These are phyloP conservation scores for Acacia crassicarpa DNA, from an alignment of 306 rosid genomes.

Conservation along the genomic window DNA sequence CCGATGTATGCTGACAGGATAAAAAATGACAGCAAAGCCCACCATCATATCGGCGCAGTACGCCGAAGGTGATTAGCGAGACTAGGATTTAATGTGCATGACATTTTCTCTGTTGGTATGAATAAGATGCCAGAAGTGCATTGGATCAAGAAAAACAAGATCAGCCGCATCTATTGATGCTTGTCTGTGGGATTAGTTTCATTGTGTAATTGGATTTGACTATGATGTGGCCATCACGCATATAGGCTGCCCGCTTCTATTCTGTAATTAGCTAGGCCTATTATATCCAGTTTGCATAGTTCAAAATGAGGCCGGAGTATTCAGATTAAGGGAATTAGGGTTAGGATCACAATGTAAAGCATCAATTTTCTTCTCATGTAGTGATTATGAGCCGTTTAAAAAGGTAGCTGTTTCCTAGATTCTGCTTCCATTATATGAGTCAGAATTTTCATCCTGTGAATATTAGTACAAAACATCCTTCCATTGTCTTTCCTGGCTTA, in stretches of 20 bases:
- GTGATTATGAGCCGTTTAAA: slow-evolving; percentile 48
- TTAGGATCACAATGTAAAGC: slow-evolving; percentile 76
- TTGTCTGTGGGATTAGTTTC: slow-evolving; percentile 32
- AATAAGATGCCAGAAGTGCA: slow-evolving; percentile 15
- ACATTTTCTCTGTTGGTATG: slow-evolving; percentile 23
- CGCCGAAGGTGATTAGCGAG: slow-evolving; percentile 67
- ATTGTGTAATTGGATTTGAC: slow-evolving; percentile 29
- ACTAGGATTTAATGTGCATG: slow-evolving; percentile 18
- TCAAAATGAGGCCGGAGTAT: slow-evolving; percentile 47
- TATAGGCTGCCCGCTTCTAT: slow-evolving; percentile 33
- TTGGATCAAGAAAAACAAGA: slow-evolving; percentile 25
- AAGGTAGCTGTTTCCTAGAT: slow-evolving; percentile 46
- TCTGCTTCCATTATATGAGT: slow-evolving; percentile 27
- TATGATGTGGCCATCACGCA: slow-evolving; percentile 38
- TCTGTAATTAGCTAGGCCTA: slow-evolving; percentile 56
- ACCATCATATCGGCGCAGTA: slow-evolving; percentile 54
- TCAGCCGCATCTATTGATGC: slow-evolving; percentile 22
- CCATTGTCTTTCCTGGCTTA: neutral
- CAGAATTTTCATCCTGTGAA: slow-evolving; percentile 39
- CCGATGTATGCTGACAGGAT: slow-evolving; percentile 99
- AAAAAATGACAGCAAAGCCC: slow-evolving; percentile 76
- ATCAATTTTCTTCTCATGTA: slow-evolving; percentile 40
- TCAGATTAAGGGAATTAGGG: slow-evolving; percentile 70
- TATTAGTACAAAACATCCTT: slow-evolving; percentile 35
- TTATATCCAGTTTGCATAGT: slow-evolving; percentile 50